Conservation (phyloP, 306 rosid genomes). For the Luffa aegyptiaca region DNA sequence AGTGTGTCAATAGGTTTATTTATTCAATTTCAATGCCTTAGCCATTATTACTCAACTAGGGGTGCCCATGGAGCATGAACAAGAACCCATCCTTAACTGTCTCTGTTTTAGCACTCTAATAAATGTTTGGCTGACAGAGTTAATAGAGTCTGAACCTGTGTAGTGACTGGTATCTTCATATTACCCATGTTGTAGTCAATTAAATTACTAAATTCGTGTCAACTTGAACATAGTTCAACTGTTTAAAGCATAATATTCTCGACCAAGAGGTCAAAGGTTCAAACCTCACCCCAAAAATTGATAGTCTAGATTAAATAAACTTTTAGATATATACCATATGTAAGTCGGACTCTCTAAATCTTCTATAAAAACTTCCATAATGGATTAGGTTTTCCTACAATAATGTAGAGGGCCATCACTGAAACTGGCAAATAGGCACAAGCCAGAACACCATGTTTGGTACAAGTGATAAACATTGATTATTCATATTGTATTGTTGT, state of each 20-base stretch:
- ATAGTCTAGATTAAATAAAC: neutral
- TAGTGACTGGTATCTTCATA: neutral
- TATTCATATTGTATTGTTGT: neutral
- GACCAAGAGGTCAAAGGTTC: too few species aligned
- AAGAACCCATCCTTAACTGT: neutral
- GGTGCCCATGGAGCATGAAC: neutral
- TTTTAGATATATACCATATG: neutral
- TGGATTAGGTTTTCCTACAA: neutral
- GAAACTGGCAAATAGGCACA: neutral
- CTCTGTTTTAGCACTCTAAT: neutral
- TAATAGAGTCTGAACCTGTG: neutral
- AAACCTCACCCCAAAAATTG: too few species aligned
- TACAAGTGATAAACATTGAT: neutral
- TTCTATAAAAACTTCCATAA: too few species aligned
- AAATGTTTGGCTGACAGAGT: neutral
- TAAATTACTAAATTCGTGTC: neutral
- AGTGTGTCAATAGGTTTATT: neutral
- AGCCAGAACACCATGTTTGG: constrained; percentile 2
- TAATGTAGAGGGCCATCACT: neutral
- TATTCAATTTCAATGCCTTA: neutral
- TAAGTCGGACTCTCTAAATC: too few species aligned
- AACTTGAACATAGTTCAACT: too few species aligned
- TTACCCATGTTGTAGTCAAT: neutral
- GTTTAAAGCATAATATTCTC: too few species aligned
- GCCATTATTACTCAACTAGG: neutral